A percentile compares a stretch with the other conserved stretches of the same genome.
phyloP scores from a whole-genome alignment of 768 basidiomycete genomes.

The Tephrocybe sp. region DNA sequence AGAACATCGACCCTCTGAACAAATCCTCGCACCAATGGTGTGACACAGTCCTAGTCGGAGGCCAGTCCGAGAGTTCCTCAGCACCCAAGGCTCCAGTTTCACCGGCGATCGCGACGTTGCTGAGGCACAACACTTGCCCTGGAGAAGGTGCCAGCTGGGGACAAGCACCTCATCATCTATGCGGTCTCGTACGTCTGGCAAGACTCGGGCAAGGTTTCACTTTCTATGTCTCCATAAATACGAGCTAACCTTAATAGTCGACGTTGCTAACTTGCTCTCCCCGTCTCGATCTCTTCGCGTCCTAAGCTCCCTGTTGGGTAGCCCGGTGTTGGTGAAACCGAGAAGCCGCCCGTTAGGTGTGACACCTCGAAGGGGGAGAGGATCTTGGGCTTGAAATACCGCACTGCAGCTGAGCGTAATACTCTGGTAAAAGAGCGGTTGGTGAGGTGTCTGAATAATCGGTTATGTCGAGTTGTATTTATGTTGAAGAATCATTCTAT shows the following conservation, averaged over 20 bases:
- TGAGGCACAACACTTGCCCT: constrained; percentile 49
- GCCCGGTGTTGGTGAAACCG: constrained; percentile 26
- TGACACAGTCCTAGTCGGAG: constrained; percentile 24
- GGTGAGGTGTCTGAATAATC: constrained; percentile 23
- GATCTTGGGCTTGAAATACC: constrained; percentile 41
- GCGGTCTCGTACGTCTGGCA: constrained; percentile 25
- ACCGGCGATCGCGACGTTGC: constrained; percentile 50
- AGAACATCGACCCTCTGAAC: constrained; percentile 28
- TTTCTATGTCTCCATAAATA: not conserved
- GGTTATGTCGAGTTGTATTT: too few relatives aligned
- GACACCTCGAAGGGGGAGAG: constrained; percentile 33
- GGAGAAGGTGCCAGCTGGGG: constrained; percentile 42
- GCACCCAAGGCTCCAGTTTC: constrained; percentile 23
- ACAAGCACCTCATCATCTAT: constrained; percentile 48
- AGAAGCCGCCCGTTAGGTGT: constrained; percentile 25
- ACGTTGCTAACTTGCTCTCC: constrained; percentile 30
- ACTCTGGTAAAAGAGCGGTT: constrained; percentile 35
- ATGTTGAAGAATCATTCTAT: too few relatives aligned
- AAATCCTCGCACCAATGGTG: constrained; percentile 32
- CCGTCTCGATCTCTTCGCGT: constrained; percentile 26
- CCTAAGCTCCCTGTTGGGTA: constrained; percentile 28
- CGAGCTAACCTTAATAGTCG: constrained; percentile 23
- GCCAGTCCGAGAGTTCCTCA: constrained; percentile 20
- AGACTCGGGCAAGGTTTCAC: constrained; percentile 22
- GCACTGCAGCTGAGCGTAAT: constrained; percentile 35